Percentiles rank a stretch among this genome's conserved stretches.
Conservation (phyloP, 176 grass and related monocot genomes). For the Elymus sibiricus region DNA sequence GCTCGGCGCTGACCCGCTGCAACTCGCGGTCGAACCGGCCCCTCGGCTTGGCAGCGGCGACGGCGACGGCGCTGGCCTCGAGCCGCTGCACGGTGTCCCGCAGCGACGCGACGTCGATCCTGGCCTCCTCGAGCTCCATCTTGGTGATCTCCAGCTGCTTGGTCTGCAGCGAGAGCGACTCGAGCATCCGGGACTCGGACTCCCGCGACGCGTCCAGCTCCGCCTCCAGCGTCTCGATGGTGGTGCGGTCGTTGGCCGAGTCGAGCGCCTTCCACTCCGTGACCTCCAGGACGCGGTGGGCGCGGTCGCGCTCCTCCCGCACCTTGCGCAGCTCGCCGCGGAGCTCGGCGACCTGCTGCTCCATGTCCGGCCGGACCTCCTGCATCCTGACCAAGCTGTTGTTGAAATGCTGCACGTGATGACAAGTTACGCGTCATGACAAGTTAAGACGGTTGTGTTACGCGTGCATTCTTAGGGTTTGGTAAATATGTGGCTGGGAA, state of each 20-base stretch:
- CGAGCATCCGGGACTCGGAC: slow-evolving; percentile 74
- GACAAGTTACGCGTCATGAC: too few species aligned
- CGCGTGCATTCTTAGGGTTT: background rate
- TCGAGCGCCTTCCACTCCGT: slow-evolving; percentile 50
- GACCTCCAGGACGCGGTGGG: slow-evolving; percentile 56
- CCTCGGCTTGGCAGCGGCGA: slow-evolving; percentile 12
- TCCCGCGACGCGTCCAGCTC: slow-evolving; percentile 56
- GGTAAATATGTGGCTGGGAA: slow-evolving; percentile 22
- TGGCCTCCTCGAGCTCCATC: slow-evolving; percentile 72
- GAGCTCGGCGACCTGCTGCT: slow-evolving; percentile 52
- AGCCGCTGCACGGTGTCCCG: slow-evolving; percentile 9
- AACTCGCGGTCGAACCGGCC: slow-evolving; percentile 29
- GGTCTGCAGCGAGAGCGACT: slow-evolving; percentile 66
- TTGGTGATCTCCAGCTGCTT: slow-evolving; percentile 93
- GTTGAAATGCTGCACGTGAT: slow-evolving; percentile 7
- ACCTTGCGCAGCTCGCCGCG: slow-evolving; percentile 62
- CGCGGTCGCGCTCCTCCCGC: slow-evolving; percentile 51
- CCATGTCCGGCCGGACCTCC: slow-evolving; percentile 37
- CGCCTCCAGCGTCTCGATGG: slow-evolving; percentile 45
- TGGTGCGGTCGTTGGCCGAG: slow-evolving; percentile 35
- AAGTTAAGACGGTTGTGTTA: too few species aligned
- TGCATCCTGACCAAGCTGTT: slow-evolving; percentile 12
- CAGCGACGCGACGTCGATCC: slow-evolving; percentile 44
- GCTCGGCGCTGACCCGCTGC: slow-evolving; percentile 38
- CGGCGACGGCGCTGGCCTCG: slow-evolving; percentile 13